Base-by-base conservation (phyloP, 2,329 filamentous ascomycete species). In the Colletotrichum simmondsii region DNA sequence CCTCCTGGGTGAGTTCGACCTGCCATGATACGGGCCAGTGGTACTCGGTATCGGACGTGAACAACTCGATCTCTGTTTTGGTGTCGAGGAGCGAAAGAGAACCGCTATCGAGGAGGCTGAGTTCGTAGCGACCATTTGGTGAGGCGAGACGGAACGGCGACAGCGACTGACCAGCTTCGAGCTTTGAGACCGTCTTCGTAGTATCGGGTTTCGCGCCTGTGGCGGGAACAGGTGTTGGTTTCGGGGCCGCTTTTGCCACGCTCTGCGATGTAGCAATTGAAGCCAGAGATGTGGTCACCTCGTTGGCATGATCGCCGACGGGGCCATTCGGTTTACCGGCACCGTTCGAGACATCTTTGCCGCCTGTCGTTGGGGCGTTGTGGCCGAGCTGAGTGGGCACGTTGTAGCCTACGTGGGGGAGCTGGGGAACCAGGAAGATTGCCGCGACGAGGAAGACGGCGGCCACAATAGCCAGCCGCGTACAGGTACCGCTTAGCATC, bases 41-140 rank as follows among this genome's bases (percentile, higher is more conserved):
- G 46, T 75, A 74, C 37, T 75, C 72, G 42, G 75, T 76, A 64
- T 76, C 73, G 60, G 75, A 76, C 12, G 71, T 71, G 53, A 76
- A 76, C 16, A 75, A 67, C 62, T 76, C 75, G 56, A 22, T 58
- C 2, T 74, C 67, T 24, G 74, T 76, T 35, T 57, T 71, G 26
- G 42, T 63, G 53, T 72, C 68, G 52, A 66, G 3, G 12, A 76
- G 70, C 5, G 75, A 75, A 16, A 76, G 71, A 19, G 74, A 69
- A 6, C 75, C 75, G 64, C 73, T 75, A 5, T 72, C 66, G 53
- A 74, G 64, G 1, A 76, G 71, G 10, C 24, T 61, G 26, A 76
- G 67, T 26, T 62, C 57, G 59, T 69, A 76, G 28, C 73, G 74
- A 4, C 73, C 61, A 22, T 67, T 71, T 0, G 75, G 75, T 4